Conservation (phyloP, 2,329 filamentous ascomycete species). For the Aspergillus texensis region DNA sequence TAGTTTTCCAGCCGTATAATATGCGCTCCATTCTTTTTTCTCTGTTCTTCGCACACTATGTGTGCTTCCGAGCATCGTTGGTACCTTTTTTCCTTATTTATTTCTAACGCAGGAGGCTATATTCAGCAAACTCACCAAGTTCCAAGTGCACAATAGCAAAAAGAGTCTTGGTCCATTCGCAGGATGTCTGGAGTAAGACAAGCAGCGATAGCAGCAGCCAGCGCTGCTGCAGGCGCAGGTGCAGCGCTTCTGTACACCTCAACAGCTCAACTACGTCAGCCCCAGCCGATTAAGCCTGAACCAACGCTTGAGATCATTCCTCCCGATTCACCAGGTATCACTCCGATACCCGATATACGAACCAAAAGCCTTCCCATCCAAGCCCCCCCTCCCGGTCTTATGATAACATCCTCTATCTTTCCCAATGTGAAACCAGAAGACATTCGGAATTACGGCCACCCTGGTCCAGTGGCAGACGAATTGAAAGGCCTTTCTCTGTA, state of each 20-base stretch:
- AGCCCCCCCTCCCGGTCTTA: not conserved
- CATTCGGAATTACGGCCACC: constrained; percentile 85
- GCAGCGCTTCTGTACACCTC: not conserved
- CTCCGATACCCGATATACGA: not conserved
- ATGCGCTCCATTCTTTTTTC: not conserved
- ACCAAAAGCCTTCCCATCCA: not conserved
- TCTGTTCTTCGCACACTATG: no score
- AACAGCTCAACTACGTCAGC: not conserved
- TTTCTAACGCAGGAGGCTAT: no score
- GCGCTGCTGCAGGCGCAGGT: not conserved
- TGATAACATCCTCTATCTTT: not conserved
- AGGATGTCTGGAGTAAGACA: not conserved
- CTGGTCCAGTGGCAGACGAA: constrained; percentile 84
- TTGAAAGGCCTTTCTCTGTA: constrained; percentile 75
- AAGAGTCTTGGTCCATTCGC: no score
- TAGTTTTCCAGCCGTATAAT: not conserved
- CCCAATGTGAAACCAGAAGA: constrained; percentile 68
- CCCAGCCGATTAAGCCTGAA: not conserved
- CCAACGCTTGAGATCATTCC: not conserved
- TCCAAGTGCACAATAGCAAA: no score
- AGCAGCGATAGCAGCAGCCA: not conserved
- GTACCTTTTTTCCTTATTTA: not conserved
- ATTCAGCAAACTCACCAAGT: no score
- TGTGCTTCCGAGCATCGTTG: no score
- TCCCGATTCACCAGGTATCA: not conserved